Evolutionary conservation across 208 protist genomes (phyloP), one percentile per base, ranked within the genome.

Genomic region (Crithidia thermophila): DNA sequence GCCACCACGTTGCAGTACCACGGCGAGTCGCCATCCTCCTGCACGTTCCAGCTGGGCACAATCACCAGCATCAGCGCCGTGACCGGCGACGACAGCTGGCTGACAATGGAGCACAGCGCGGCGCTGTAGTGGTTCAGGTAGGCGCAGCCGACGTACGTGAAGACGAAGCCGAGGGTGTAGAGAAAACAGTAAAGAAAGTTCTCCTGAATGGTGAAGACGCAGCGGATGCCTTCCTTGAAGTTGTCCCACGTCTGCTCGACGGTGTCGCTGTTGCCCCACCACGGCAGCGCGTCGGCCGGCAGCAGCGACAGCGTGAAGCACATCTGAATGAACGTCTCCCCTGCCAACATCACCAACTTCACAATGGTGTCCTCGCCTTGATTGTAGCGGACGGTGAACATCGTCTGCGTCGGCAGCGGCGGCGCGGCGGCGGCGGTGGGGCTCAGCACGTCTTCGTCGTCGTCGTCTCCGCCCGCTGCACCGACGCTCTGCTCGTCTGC

Each of bases 51-150:
- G 7, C 50, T 72, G 1, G 90, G 90, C 18, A 90, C 63, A 40
- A 93, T 59, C 16, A 95, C 79, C 2, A 95, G 76, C 53, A 93
- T 10, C 20, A 95, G 59, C 27, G 87, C 90, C 10, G 90, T 92
- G 21, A 93, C 50, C 0, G 90, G 90, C 5, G 83, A 88, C 18
- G 83, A 87, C 30, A 95, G 77, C 70, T 95, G 90, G 14, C 62
- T 84, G 47, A 95, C 81, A 46, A 93, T 91, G 49, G 84, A 90
- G 77, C 90, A 93, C 31, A 93, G 67, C 8, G 85, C 80, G 0
- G 89, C 85, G 64, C 86, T 93, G 74, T 93, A 88, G 47, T 95
- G 90, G 68, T 95, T 93, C n/a, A 95, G 75, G 65, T 95, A 93
- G 21, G 87, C 87, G 36, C 74, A 68, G 1, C 87, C 87, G 37